These are phyloP conservation scores for Pseudozyma sp. DNA, from an alignment of 1,284 basidiomycete species.

Conservation along the genomic window DNA sequence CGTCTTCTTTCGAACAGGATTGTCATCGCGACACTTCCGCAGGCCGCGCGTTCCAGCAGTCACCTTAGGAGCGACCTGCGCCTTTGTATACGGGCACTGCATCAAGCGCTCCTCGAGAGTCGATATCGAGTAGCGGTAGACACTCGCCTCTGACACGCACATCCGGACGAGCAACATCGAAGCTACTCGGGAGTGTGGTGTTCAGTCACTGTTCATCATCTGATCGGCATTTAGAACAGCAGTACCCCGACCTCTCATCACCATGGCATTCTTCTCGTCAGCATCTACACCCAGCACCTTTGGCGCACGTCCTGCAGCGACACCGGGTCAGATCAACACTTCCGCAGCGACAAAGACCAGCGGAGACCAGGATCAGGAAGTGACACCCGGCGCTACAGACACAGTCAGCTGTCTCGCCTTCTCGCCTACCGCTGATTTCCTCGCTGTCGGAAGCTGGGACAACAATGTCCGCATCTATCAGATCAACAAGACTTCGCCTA, in stretches of 20 bases:
- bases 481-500: conserved; percentile 76
- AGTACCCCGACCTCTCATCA: neutral
- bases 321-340: conserved; percentile 49
- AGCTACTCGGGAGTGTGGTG: too few relatives aligned
- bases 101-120: too few relatives aligned
- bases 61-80: too few relatives aligned
- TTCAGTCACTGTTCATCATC: too few relatives aligned
- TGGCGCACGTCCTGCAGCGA: conserved; percentile 42
- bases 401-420: conserved; percentile 68
- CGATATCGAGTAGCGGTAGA: too few relatives aligned
- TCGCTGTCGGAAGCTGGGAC: conserved; percentile 70
- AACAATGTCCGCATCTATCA: conserved; percentile 73
- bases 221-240: neutral
- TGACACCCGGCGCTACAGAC: conserved; percentile 71
- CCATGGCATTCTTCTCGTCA: conserved; percentile 60
- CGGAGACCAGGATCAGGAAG: conserved; percentile 76
- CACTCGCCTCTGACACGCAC: too few relatives aligned
- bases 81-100: too few relatives aligned
- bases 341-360: conserved; percentile 50
- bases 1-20: too few relatives aligned
- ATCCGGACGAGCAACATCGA: too few relatives aligned
- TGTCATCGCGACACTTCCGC: too few relatives aligned
- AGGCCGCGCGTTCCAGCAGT: too few relatives aligned
- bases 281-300: conserved; percentile 55
- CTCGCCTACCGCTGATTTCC: conserved; percentile 69